Evolutionary conservation across 306 rosid genomes (phyloP), one percentile per base, ranked within the genome.

Genomic region (Coriaria nepalensis): DNA sequence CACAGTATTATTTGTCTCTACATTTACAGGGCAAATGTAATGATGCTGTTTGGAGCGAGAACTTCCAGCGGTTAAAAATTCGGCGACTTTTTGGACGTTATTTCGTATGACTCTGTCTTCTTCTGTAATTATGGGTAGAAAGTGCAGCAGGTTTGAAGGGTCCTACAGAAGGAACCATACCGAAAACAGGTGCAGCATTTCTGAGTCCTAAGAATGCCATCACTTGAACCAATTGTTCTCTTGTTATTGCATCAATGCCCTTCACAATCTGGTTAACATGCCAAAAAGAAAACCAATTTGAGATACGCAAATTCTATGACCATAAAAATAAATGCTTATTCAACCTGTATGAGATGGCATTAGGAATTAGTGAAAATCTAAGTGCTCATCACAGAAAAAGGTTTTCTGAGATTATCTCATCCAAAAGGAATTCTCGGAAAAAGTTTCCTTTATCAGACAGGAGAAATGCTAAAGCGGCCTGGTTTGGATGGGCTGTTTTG

Each of bases 381-480:
- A 20, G 29, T 20, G 29, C 2, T 20, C 9, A 39, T 38, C n/a
- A 10, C 15, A 53, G 5, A 10, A 53, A 63, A 47, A 53, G 29
- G 29, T 20, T 55, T 56, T 58, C 45, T 49, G 55, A 66, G 68
- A 45, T 15, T 83, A 90, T 95, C 97, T 90, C 97, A 1, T 90
- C 97, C 49, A 90, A 64, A 67, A 90, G 97, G 75, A 90, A 90
- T 64, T 90, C 97, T 52, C 97, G 83, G 73, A 90, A 90, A 56
- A 84, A 90, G 64, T 67, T 75, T 55, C 97, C 97, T 72, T 72
- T 84, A 32, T 75, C 92, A 64, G 97, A 90, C 55, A 90, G 72
- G 62, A 90, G 65, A 73, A 90, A 90, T 43, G 71, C 78, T 38
- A 90, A 78, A 61, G 97, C 95, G 35, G 94, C 93, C 97, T 79